Base-by-base conservation (phyloP, 148 eudicot species). In the Simmondsia chinensis region DNA sequence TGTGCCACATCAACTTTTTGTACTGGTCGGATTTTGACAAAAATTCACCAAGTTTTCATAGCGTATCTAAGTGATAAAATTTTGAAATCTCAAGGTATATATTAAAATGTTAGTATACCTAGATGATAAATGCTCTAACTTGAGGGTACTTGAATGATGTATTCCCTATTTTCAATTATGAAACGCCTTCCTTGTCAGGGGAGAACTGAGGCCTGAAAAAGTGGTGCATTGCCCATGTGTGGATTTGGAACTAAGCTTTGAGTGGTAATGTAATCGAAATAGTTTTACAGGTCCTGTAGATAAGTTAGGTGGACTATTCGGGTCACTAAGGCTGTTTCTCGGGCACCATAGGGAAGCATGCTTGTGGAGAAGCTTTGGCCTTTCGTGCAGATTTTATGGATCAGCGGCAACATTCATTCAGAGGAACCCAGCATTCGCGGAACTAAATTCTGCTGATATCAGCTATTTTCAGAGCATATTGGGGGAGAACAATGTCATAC, bases 401-500 rank as follows among this genome's bases (percentile, higher is more conserved):
- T 70, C 95, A 6, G 52, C 56, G 34, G 66, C 76, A 6, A 43
- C 68, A 26, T 28, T 51, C 31, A 30, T 61, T 52, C 75, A 65
- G 63, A 71, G 88, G 64, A 76, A 63, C 39, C 68, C 77, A 9
- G 46, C 52, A 16, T 89, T 85, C 61, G 72, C 95, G 21, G 59
- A 64, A 32, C 32, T 85, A 52, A 79, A 72, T 58, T 40, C 64
- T 7, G 76, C 81, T 48, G 97, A 89, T 60, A 58, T 89, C 38
- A 66, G 50, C 50, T 64, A 74, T 54, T 89, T 89, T 49, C 71
- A 66, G 79, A 76, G 68, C 47, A 62, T 79, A 32, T 39, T 89
- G 46, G 95, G 94, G 57, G 88, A 67, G 44, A 79, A 63, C 67
- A 78, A 76, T 65, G 97, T 89, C 22, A 65, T 89, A 57, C 83